phyloP scores from a whole-genome alignment of 2,329 filamentous ascomycete genomes.

The Didymosphaeria variabile region DNA sequence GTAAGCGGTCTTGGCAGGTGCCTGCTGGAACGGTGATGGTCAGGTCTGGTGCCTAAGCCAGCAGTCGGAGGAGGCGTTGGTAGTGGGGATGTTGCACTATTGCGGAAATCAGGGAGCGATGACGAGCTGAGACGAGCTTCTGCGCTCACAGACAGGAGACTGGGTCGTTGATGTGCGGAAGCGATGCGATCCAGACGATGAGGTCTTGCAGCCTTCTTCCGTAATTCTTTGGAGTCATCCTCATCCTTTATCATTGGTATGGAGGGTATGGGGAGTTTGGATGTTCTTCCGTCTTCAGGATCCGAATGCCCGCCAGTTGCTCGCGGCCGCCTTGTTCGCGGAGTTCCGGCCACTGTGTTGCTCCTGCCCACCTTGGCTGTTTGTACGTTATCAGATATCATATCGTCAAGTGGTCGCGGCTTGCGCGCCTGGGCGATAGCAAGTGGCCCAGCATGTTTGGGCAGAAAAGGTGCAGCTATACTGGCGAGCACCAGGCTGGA shows the following conservation, averaged over 20 bases:
- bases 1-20: slow-evolving; percentile 64
- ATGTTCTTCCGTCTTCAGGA: slow-evolving; percentile 45
- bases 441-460: slow-evolving; percentile 80
- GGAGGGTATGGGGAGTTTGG: slow-evolving; percentile 55
- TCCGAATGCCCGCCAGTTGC: slow-evolving; percentile 45
- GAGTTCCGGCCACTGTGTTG: slow-evolving; percentile 69
- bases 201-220: slow-evolving; percentile 39
- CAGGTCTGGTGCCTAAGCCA: slow-evolving; percentile 48
- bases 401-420: slow-evolving; percentile 70
- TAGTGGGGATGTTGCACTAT: slow-evolving; percentile 56
- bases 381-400: slow-evolving; percentile 66
- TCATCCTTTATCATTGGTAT: slow-evolving; percentile 35
- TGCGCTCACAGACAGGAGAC: slow-evolving; percentile 63
- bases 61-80: slow-evolving; percentile 53
- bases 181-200: slow-evolving; percentile 29
- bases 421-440: slow-evolving; percentile 84
- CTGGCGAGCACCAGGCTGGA: slow-evolving; percentile 82
- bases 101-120: slow-evolving; percentile 70
- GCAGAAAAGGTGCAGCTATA: slow-evolving; percentile 76
- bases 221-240: slow-evolving; percentile 38
- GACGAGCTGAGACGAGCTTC: slow-evolving; percentile 74
- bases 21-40: slow-evolving; percentile 52
- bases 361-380: slow-evolving; percentile 70
- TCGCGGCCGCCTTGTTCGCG: slow-evolving; percentile 56
- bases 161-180: slow-evolving; percentile 51